phyloP scores from a whole-genome alignment of 1,284 basidiomycete genomes.

The Ceratobasidium sp. region DNA sequence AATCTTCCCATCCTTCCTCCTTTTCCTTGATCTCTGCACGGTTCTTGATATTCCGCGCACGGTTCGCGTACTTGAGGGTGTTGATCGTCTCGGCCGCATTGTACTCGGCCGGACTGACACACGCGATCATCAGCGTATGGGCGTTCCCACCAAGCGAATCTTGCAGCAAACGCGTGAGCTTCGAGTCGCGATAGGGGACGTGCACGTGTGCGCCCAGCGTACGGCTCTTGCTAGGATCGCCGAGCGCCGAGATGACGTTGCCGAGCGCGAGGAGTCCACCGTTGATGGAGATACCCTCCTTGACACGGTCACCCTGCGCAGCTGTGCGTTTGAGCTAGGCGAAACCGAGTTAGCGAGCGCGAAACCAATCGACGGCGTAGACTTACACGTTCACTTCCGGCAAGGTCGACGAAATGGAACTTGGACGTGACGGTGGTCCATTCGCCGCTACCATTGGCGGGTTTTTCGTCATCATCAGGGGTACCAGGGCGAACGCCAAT shows the following conservation, averaged over 20 bases:
- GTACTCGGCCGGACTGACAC: conserved; percentile 95
- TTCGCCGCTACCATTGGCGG: conserved; percentile 75
- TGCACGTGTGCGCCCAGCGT: conserved; percentile 72
- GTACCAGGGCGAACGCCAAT: conserved; percentile 54
- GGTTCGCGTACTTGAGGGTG: conserved; percentile 98
- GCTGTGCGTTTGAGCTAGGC: conserved; percentile 89
- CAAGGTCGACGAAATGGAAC: conserved; percentile 98
- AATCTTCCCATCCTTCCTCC: conserved; percentile 98
- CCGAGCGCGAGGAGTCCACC: conserved; percentile 95
- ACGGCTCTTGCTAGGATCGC: conserved; percentile 86
- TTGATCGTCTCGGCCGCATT: conserved; percentile 96
- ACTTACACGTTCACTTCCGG: conserved; percentile 92
- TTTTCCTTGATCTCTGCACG: conserved; percentile 91
- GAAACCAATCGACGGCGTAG: conserved; percentile 45
- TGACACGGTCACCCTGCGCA: conserved; percentile 93
- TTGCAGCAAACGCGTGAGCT: conserved; percentile 92
- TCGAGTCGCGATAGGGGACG: conserved; percentile 97
- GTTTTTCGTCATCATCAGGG: conserved; percentile 63
- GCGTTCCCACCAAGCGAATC: conserved; percentile 99
- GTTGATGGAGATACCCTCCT: conserved; percentile 98
- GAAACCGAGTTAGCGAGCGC: conserved; percentile 49
- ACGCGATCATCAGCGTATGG: conserved; percentile 98
- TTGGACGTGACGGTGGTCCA: conserved; percentile 94
- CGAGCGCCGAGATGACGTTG: conserved; percentile 97
- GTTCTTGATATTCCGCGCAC: conserved; percentile 98